phyloP scores from a whole-genome alignment of 1,284 basidiomycete genomes.

The Pseudozyma thailandica region DNA sequence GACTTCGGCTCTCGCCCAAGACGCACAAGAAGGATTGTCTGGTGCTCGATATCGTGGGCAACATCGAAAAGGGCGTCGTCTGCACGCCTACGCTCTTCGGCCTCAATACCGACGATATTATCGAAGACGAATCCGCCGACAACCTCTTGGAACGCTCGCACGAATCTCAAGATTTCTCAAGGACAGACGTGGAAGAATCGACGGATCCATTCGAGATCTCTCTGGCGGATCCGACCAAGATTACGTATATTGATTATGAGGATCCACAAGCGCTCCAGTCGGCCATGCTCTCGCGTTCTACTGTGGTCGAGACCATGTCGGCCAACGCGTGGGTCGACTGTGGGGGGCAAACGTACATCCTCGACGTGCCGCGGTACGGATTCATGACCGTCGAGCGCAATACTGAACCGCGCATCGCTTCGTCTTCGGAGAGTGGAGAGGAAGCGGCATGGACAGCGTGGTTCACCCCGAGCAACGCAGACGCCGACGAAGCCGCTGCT shows the following conservation, averaged over 20 bases:
- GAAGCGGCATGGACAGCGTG: conserved; percentile 48
- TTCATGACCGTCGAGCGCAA: conserved; percentile 77
- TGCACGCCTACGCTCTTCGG: conserved; percentile 88
- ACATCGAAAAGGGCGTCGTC: conserved; percentile 77
- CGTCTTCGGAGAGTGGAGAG: conserved; percentile 11
- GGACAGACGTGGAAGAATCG: background rate
- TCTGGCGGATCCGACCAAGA: conserved; percentile 68
- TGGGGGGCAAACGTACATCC: conserved; percentile 78
- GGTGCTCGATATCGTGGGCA: conserved; percentile 92
- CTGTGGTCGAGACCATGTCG: conserved; percentile 72
- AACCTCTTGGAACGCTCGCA: conserved; percentile 28
- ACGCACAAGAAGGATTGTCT: conserved; percentile 87
- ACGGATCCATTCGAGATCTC: conserved; percentile 24
- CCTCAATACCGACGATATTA: conserved; percentile 77
- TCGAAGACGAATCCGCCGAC: conserved; percentile 69
- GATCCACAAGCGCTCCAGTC: conserved; percentile 74
- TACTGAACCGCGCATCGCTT: conserved; percentile 25
- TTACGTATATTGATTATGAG: conserved; percentile 84
- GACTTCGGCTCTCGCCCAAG: conserved; percentile 83
- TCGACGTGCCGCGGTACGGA: conserved; percentile 80
- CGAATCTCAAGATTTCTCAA: background rate
- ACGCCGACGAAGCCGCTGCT: conserved; percentile 47
- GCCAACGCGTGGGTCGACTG: conserved; percentile 82
- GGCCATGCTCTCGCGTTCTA: conserved; percentile 71
- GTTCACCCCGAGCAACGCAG: conserved; percentile 39